Base-by-base conservation (phyloP, 176 grass and related monocot species). In the Avena insularis region DNA sequence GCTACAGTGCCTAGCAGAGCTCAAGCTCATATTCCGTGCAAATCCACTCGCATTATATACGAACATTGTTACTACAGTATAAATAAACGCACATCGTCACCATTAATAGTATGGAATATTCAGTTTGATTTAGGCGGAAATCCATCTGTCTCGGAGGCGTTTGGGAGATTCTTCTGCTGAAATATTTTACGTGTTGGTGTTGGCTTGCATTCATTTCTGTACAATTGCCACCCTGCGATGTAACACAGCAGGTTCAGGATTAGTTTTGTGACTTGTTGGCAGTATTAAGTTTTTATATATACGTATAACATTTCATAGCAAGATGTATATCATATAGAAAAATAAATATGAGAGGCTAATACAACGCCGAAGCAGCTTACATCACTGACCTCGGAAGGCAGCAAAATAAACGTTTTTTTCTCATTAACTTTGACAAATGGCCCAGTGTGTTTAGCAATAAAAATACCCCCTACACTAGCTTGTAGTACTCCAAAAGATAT, bases 21-120 rank as follows among this genome's bases (percentile, higher is more conserved):
- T 10, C 48, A 77, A 51, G 73, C 48, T 54, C 54, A 54, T 11
- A 54, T 54, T 33, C 1, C 31, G 1, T 15, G 6, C 21, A 75
- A 75, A 47, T 47, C 40, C 71, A 77, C 73, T 77, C 25, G 49
- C 48, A 54, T 54, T 54, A 76, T 54, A 54, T 25, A 53, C 9
- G 23, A 29, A 33, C 7, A 53, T 53, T 75, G 15, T 29, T 29
- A 25, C 25, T 25, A 25, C 25, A 25, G 25, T 25, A 25, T 25
- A 25, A 25, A 25, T 25, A 25, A 25, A 25, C 25, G 23, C 46
- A 33, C 73, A 9, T 76, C 25, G 14, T 8, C 27, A 2, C 23
- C 48, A 54, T 31, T 23, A 33, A 33, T 33, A 76, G 73, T 16
- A 76, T 54, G 73, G 49, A 76, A 76, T 76, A 76, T 76, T 76